These are phyloP conservation scores for Astraeus odoratus DNA, from an alignment of 768 basidiomycete species.

Conservation along the genomic window DNA sequence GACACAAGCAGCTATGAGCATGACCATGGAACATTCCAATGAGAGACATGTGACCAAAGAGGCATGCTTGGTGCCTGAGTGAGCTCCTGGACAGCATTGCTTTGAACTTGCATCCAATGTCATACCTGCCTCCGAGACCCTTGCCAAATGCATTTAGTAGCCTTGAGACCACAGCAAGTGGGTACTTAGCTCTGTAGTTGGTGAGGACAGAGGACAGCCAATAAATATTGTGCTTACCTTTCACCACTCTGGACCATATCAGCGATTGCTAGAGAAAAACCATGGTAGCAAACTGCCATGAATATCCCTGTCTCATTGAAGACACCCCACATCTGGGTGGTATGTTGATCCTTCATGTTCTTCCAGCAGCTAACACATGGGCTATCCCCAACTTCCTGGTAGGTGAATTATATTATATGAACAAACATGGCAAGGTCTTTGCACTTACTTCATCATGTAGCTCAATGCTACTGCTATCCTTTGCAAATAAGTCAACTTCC, in stretches of 20 bases:
- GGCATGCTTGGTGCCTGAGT: too few species aligned
- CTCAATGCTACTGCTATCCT: background rate
- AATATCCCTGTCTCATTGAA: constrained; percentile 36
- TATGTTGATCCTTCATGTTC: background rate
- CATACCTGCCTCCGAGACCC: constrained; percentile 1
- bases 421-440: background rate
- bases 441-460: background rate
- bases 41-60: too few species aligned
- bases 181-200: constrained; percentile 13
- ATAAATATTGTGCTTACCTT: constrained; percentile 23
- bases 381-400: background rate
- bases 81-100: constrained; percentile 12
- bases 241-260: constrained; percentile 34
- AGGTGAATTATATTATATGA: background rate
- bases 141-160: constrained; percentile 15
- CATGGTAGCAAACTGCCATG: constrained; percentile 28
- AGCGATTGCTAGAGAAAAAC: constrained; percentile 17
- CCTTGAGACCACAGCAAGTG: constrained; percentile 14
- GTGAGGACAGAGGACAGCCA: background rate
- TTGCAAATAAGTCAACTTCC: background rate
- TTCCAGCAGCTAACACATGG: background rate
- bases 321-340: constrained; percentile 23
- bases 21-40: too few species aligned
- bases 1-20: constrained; percentile 11
- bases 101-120: constrained; percentile 25